Percentiles rank a stretch among this genome's conserved stretches.
phyloP scores from a whole-genome alignment of 805 yeast genomes.

The Lipomyces sp. region DNA sequence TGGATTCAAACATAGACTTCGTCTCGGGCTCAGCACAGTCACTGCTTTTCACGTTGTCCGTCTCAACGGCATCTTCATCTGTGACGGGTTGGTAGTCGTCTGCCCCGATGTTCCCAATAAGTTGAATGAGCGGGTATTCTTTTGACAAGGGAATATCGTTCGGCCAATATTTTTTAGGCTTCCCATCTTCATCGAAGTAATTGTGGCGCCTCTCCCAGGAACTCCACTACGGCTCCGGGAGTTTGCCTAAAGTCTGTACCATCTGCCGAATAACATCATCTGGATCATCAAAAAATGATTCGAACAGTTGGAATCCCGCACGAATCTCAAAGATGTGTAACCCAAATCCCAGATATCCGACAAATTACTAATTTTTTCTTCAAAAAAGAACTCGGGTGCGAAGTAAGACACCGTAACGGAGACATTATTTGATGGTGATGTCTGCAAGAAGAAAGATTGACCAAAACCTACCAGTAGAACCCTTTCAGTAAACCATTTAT shows the following conservation, averaged over 20 bases:
- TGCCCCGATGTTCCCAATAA: not conserved
- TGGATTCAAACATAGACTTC: not conserved
- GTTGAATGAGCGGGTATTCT: not conserved
- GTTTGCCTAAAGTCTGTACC: not conserved
- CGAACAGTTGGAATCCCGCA: not conserved
- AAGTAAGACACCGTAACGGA: not conserved
- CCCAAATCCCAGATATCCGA: conserved; percentile 9
- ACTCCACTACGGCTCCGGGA: conserved; percentile 8
- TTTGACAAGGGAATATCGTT: not conserved
- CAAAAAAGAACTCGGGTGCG: conserved; percentile 6
- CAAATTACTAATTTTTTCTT: not conserved
- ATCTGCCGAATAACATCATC: not conserved
- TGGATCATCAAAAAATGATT: not conserved
- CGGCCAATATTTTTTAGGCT: not conserved
- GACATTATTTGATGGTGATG: not conserved
- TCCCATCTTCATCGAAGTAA: conserved; percentile 1
- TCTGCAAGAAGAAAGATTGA: not conserved
- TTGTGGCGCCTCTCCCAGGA: not conserved
- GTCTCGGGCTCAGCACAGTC: not conserved
- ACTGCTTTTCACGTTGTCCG: not conserved
- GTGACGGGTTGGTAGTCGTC: not conserved
- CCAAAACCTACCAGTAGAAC: not conserved
- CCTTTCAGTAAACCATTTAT: not conserved
- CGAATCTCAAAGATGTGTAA: conserved; percentile 4
- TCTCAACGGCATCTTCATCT: not conserved